Evolutionary conservation across 805 yeast species (phyloP).

Genomic region (Lipomyces starkeyi): DNA sequence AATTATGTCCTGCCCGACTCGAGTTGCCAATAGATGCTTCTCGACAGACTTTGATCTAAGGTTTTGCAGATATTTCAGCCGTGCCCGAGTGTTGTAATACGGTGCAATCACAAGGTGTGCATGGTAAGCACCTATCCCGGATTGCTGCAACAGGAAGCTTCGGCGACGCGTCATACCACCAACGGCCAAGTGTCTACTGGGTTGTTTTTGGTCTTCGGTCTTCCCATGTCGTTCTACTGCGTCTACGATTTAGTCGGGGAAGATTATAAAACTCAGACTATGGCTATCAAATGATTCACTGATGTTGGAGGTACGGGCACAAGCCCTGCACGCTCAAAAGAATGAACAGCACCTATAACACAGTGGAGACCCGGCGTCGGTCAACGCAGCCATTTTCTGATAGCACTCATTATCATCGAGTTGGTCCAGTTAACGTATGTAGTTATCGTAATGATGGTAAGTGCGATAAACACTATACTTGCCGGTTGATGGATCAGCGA

Average conservation of each 20-base stretch:
- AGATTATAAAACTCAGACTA: no score
- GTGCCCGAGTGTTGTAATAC: background rate
- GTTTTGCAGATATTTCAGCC: constrained; percentile 1
- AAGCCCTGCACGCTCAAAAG: no score
- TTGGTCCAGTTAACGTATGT: background rate
- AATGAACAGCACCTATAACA: no score
- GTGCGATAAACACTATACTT: background rate
- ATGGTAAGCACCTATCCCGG: background rate
- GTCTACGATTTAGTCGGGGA: background rate
- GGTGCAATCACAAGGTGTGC: background rate
- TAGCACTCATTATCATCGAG: background rate
- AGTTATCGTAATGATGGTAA: background rate
- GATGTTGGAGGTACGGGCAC: no score
- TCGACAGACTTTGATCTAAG: background rate
- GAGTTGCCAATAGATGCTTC: background rate
- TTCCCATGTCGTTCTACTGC: no score
- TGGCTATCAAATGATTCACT: no score
- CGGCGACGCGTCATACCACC: background rate
- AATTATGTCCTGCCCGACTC: background rate
- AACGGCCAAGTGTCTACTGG: no score
- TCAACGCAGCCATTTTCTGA: background rate
- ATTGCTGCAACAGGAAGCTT: no score
- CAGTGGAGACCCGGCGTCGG: background rate
- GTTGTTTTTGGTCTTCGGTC: no score
- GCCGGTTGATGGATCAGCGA: background rate